These are phyloP conservation scores for Amphirosellinia nigrospora DNA, from an alignment of 495 filamentous ascomycete species.

Conservation along the genomic window DNA sequence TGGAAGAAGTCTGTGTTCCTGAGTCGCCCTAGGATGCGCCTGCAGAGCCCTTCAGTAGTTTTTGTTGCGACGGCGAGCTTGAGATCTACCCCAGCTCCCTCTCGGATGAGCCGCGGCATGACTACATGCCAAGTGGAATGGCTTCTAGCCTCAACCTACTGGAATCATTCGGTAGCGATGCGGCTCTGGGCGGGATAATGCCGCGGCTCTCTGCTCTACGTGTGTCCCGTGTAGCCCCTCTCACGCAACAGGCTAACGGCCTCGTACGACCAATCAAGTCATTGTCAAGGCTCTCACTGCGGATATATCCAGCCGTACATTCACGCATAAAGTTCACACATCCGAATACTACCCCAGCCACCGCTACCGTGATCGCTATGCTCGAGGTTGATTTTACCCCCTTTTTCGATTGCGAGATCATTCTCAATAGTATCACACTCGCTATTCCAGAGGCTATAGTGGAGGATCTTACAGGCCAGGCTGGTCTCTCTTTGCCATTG, in stretches of 20 bases:
- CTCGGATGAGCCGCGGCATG: slow-evolving; percentile 59
- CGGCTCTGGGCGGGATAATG: slow-evolving; percentile 65
- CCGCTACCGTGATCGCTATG: slow-evolving; percentile 75
- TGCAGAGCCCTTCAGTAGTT: slow-evolving; percentile 77
- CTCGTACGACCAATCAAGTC: slow-evolving; percentile 65
- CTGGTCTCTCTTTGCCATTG: slow-evolving; percentile 67
- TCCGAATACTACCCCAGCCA: slow-evolving; percentile 66
- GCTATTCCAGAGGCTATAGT: slow-evolving; percentile 69
- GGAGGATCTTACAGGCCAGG: slow-evolving; percentile 65
- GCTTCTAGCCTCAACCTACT: slow-evolving; percentile 83
- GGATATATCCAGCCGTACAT: slow-evolving; percentile 81
- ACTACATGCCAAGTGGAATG: slow-evolving; percentile 77
- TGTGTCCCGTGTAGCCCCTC: slow-evolving; percentile 76
- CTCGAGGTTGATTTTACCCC: slow-evolving; percentile 89
- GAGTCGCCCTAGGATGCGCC: slow-evolving; percentile 74
- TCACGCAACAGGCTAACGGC: slow-evolving; percentile 56
- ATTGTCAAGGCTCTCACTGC: slow-evolving; percentile 69
- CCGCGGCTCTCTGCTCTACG: slow-evolving; percentile 81
- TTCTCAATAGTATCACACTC: slow-evolving; percentile 71
- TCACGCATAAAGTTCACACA: slow-evolving; percentile 82
- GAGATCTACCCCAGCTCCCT: slow-evolving; percentile 60
- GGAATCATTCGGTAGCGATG: slow-evolving; percentile 75
- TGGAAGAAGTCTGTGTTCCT: slow-evolving; percentile 83
- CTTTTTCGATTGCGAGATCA: slow-evolving; percentile 74
- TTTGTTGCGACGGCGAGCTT: slow-evolving; percentile 77